phyloP scores from a whole-genome alignment of 1,139 yeast species.

The Protomyces arabidopsidicola region DNA sequence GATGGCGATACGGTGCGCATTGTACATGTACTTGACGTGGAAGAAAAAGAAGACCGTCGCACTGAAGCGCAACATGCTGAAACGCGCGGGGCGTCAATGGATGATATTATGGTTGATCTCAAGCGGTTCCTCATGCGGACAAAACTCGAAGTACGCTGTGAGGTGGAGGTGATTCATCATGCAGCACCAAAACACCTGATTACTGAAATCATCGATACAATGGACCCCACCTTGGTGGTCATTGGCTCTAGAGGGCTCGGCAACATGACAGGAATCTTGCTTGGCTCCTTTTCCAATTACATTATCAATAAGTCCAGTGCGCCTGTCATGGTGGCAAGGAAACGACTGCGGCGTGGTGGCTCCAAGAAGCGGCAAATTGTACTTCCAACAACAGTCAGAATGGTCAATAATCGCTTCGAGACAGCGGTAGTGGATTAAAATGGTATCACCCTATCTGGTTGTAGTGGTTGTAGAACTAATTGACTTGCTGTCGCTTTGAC shows the following conservation, averaged over 20 bases:
- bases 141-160: constrained; percentile 71
- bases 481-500: too few species aligned
- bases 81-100: constrained; percentile 55
- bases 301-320: constrained; percentile 71
- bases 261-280: constrained; percentile 68
- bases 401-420: constrained; percentile 1
- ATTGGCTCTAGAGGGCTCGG: constrained; percentile 76
- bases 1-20: constrained; percentile 81
- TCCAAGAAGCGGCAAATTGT: constrained; percentile 20
- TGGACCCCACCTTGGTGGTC: constrained; percentile 76
- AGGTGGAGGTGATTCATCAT: constrained; percentile 72
- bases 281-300: constrained; percentile 72
- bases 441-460: background rate
- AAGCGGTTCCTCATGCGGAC: constrained; percentile 61
- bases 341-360: constrained; percentile 53
- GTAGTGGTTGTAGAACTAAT: too few species aligned
- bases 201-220: constrained; percentile 73
- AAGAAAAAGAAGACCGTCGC: constrained; percentile 34
- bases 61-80: constrained; percentile 36
- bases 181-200: constrained; percentile 83
- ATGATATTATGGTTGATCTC: constrained; percentile 56
- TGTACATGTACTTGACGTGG: constrained; percentile 69
- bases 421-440: background rate
- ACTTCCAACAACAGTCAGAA: constrained; percentile 1
- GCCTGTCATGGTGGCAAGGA: constrained; percentile 87